Conservation (phyloP, 78 protist genomes). For the Dictyostelium citrinum region DNA sequence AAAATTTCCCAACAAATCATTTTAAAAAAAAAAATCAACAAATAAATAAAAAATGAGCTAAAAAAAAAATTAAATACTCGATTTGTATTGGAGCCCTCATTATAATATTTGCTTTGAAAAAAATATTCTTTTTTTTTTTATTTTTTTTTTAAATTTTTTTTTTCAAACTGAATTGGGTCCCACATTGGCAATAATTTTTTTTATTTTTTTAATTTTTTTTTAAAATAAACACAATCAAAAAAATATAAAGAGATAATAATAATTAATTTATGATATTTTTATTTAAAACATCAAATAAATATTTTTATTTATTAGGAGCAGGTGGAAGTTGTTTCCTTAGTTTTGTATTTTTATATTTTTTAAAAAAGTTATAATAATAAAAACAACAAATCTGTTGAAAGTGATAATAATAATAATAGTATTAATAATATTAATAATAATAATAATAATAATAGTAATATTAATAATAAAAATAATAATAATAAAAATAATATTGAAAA, state of each 20-base stretch:
- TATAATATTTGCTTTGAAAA: too few relatives aligned
- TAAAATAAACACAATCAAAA: not conserved
- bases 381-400: not conserved
- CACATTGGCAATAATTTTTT: not conserved
- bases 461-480: not conserved
- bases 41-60: too few relatives aligned
- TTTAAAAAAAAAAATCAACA: too few relatives aligned
- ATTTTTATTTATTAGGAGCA: not conserved
- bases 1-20: too few relatives aligned
- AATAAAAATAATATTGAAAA: not conserved
- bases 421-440: not conserved
- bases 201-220: not conserved
- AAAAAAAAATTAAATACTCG: too few relatives aligned
- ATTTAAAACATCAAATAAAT: not conserved
- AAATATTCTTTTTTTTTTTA: too few relatives aligned
- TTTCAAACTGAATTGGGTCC: too few relatives aligned
- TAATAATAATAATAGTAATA: not conserved
- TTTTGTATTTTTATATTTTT: not conserved
- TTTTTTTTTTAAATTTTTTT: too few relatives aligned
- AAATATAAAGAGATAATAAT: too few relatives aligned
- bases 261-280: not conserved
- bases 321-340: not conserved
- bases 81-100: too few relatives aligned
- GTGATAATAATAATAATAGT: not conserved
- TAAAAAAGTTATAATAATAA: not conserved